Conservation (phyloP, 176 grass and related monocot genomes). For the Microstegium vimineum region DNA sequence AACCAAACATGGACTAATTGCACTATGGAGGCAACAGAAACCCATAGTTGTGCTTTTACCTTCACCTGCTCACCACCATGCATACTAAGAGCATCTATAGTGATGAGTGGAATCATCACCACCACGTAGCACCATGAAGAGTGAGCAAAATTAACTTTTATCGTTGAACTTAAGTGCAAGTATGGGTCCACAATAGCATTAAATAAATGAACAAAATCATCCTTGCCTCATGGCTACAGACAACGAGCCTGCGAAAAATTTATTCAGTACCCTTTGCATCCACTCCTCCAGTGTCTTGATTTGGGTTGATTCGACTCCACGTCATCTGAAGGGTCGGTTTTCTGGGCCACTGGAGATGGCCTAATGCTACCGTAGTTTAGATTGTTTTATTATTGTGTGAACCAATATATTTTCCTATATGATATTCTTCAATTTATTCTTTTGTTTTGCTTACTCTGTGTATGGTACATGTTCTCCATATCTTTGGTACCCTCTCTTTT, state of each 20-base stretch:
- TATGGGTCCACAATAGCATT: neutral
- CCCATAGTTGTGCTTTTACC: neutral
- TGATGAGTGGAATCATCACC: neutral
- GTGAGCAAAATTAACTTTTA: neutral
- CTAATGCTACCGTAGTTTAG: neutral
- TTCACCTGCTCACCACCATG: neutral
- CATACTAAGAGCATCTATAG: neutral
- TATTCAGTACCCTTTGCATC: neutral
- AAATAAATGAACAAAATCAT: neutral
- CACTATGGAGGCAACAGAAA: neutral
- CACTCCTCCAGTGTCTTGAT: neutral
- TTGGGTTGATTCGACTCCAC: neutral
- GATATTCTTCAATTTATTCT: constrained; percentile 4
- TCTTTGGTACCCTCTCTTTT: constrained; percentile 8
- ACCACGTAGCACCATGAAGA: neutral
- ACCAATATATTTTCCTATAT: neutral
- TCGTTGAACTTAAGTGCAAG: neutral
- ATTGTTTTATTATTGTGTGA: constrained; percentile 20
- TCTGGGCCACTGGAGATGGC: neutral
- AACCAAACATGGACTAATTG: neutral
- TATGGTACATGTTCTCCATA: constrained; percentile 6
- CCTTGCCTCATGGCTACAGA: neutral
- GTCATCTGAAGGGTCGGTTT: neutral
- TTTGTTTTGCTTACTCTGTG: constrained; percentile 8
- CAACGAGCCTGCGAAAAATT: neutral